Percentiles rank a stretch among this genome's conserved stretches.
Evolutionary conservation across 177 flowering plant species (phyloP).

Genomic region (Vitis hybrid): DNA sequence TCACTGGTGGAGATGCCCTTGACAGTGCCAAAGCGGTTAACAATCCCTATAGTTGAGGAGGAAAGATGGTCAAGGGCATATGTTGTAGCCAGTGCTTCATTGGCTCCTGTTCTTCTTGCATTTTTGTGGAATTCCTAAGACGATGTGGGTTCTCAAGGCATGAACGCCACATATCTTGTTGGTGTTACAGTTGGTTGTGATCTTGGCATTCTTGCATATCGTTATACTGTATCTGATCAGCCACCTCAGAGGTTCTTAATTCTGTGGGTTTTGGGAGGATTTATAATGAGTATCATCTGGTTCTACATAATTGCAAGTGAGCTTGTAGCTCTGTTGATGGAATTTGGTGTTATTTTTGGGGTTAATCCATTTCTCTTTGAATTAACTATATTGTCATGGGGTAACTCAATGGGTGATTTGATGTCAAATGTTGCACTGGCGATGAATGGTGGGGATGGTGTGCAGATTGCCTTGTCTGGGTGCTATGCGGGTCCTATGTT

Average conservation of each 20-base stretch:
- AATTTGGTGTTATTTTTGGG: constrained; percentile 62
- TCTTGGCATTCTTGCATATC: constrained; percentile 61
- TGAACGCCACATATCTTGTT: constrained; percentile 29
- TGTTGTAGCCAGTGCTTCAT: constrained; percentile 71
- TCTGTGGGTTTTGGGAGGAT: constrained; percentile 85
- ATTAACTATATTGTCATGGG: constrained; percentile 90
- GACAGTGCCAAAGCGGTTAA: constrained; percentile 68
- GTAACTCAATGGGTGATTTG: constrained; percentile 92
- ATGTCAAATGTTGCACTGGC: constrained; percentile 84
- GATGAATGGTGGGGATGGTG: constrained; percentile 80
- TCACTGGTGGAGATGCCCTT: constrained; percentile 67
- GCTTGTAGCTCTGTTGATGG: constrained; percentile 74
- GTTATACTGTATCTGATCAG: constrained; percentile 47
- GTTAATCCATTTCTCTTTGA: constrained; percentile 85
- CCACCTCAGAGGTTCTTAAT: constrained; percentile 70
- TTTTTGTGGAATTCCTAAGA: constrained; percentile 65
- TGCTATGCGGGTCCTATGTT: constrained; percentile 98
- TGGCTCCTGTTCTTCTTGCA: constrained; percentile 74
- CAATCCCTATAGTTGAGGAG: constrained; percentile 72
- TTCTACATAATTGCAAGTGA: constrained; percentile 89
- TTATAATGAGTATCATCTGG: constrained; percentile 89
- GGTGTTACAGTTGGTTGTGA: constrained; percentile 50
- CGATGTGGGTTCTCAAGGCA: constrained; percentile 25
- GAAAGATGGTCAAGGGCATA: constrained; percentile 75
- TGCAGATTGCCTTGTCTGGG: constrained; percentile 88